These are phyloP conservation scores for Penicillium sp. DNA, from an alignment of 2,329 filamentous ascomycete genomes.

Conservation along the genomic window DNA sequence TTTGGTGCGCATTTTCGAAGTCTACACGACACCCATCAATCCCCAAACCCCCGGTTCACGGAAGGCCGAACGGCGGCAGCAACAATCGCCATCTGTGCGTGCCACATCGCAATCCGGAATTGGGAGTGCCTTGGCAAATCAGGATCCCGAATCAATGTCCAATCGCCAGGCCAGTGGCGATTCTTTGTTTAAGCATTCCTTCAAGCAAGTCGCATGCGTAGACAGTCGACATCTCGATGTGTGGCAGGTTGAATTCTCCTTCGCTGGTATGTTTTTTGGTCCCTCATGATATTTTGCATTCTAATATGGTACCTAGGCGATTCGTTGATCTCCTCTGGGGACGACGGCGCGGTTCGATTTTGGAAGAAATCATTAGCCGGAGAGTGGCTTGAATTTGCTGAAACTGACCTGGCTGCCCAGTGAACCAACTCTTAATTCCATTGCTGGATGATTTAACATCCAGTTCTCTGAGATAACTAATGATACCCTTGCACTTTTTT, in stretches of 20 bases:
- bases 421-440: constrained; percentile 9
- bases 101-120: constrained; percentile 44
- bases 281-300: neutral
- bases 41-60: constrained; percentile 30
- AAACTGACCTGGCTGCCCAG: constrained; percentile 41
- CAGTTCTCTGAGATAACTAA: neutral
- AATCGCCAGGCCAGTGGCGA: constrained; percentile 37
- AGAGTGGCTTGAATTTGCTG: constrained; percentile 48
- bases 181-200: constrained; percentile 43
- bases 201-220: constrained; percentile 44
- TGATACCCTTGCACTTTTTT: constrained; percentile 24
- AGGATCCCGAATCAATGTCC: constrained; percentile 29
- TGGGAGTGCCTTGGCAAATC: constrained; percentile 42
- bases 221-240: constrained; percentile 48
- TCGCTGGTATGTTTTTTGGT: constrained; percentile 32
- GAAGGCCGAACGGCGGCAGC: constrained; percentile 25
- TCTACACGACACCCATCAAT: constrained; percentile 38
- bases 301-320: constrained; percentile 33
- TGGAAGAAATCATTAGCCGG: constrained; percentile 46
- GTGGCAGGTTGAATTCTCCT: constrained; percentile 48
- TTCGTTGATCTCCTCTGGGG: constrained; percentile 45
- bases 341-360: constrained; percentile 45
- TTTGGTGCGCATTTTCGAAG: constrained; percentile 80
- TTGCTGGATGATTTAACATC: neutral
- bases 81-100: constrained; percentile 31